These are phyloP conservation scores for Clavulina sp. DNA, from an alignment of 768 basidiomycete species.

Conservation along the genomic window DNA sequence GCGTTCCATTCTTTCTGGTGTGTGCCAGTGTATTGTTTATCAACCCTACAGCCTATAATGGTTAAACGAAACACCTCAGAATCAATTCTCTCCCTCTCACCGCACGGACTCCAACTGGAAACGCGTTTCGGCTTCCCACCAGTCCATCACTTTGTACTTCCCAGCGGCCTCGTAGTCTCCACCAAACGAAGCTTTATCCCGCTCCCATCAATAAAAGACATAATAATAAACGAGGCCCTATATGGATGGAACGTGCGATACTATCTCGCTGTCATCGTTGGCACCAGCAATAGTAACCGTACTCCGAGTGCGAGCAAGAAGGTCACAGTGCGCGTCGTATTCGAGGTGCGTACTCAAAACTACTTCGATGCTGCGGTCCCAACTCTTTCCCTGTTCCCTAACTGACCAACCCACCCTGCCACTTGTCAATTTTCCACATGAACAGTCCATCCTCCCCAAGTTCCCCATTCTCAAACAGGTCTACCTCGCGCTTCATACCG, in stretches of 20 bases:
- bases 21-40: too few relatives aligned
- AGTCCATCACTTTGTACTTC: conserved; percentile 17
- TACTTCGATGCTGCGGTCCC: conserved; percentile 1
- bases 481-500: conserved; percentile 31
- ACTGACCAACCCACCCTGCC: conserved; percentile 4
- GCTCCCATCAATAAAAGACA: conserved; percentile 32
- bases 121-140: conserved; percentile 40
- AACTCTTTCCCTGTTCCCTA: not conserved
- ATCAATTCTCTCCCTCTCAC: conserved; percentile 47
- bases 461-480: conserved; percentile 42
- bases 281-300: conserved; percentile 5
- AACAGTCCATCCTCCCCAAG: conserved; percentile 45
- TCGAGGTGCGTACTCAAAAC: conserved; percentile 29
- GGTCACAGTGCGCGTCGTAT: conserved; percentile 35
- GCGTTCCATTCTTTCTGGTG: too few relatives aligned
- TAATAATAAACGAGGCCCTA: conserved; percentile 60
- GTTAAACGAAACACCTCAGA: too few relatives aligned
- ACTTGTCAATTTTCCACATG: not conserved
- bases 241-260: conserved; percentile 54
- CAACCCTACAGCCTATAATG: too few relatives aligned
- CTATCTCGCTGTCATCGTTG: conserved; percentile 33
- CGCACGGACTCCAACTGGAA: conserved; percentile 59
- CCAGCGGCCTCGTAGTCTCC: conserved; percentile 10
- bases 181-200: conserved; percentile 43
- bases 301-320: not conserved